Evolutionary conservation across 306 rosid species (phyloP).

Genomic region (Trichosanthes truncata): DNA sequence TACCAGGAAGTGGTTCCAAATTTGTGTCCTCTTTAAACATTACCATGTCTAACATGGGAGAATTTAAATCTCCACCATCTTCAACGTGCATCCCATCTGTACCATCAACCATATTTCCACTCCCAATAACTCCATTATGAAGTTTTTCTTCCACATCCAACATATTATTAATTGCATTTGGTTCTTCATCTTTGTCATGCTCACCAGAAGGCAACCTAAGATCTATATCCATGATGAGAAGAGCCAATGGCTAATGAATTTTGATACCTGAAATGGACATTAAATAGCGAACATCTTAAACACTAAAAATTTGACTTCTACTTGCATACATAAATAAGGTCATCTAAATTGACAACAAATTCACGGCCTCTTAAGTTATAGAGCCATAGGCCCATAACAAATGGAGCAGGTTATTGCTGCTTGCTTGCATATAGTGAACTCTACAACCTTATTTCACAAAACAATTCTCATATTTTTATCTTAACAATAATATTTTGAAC

Average conservation of each 20-base stretch:
- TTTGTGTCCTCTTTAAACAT: slow-evolving; percentile 80
- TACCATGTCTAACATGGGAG: slow-evolving; percentile 50
- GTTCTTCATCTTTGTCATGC: slow-evolving; percentile 75
- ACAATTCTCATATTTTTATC: not conserved
- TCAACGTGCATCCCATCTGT: slow-evolving; percentile 47
- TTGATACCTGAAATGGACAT: slow-evolving; percentile 38
- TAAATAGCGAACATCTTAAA: slow-evolving; percentile 1
- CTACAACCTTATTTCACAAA: not conserved
- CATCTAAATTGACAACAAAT: not conserved
- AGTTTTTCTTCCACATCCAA: slow-evolving; percentile 69
- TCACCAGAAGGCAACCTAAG: slow-evolving; percentile 93
- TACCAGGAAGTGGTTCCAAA: slow-evolving; percentile 97
- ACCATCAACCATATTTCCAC: slow-evolving; percentile 46
- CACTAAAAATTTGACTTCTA: not conserved
- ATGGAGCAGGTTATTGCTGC: not conserved
- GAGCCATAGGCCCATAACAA: not conserved
- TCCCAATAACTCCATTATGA: slow-evolving; percentile 61
- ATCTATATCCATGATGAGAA: slow-evolving; percentile 75
- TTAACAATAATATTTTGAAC: not conserved
- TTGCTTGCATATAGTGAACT: not conserved
- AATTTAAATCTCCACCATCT: slow-evolving; percentile 75
- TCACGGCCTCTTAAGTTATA: not conserved
- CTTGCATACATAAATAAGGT: not conserved
- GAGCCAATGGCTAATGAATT: slow-evolving; percentile 23
- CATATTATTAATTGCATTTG: slow-evolving; percentile 57